These are phyloP conservation scores for Cornus florida DNA, from an alignment of 148 eudicot species.

Conservation along the genomic window DNA sequence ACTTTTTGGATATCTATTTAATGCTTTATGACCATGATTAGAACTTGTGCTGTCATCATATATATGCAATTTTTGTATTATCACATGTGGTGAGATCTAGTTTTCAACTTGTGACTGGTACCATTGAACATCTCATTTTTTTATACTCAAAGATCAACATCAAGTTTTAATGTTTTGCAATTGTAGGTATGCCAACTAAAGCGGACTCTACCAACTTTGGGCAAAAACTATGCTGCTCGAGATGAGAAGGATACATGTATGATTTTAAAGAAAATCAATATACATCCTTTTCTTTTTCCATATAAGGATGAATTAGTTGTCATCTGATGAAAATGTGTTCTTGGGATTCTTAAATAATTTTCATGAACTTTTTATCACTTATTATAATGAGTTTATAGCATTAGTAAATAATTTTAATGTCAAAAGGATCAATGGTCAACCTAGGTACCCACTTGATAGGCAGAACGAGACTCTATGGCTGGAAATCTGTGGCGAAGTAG, in stretches of 20 bases:
- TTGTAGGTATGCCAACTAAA: slow-evolving; percentile 61
- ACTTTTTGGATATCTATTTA: too few species aligned
- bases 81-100: background rate
- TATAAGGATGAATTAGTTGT: background rate
- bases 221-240: slow-evolving; percentile 84
- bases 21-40: too few species aligned
- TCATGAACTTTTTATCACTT: too few species aligned
- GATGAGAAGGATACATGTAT: slow-evolving; percentile 81
- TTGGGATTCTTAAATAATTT: background rate
- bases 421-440: too few species aligned
- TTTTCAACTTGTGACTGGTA: background rate
- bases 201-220: slow-evolving; percentile 60
- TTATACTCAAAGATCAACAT: background rate
- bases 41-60: too few species aligned
- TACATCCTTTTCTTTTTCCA: background rate
- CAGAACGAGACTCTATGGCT: too few species aligned
- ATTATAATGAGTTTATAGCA: too few species aligned
- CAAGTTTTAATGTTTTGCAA: background rate
- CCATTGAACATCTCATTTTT: background rate
- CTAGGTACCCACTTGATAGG: background rate
- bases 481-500: background rate
- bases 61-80: background rate
- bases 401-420: too few species aligned
- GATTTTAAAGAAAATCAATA: slow-evolving; percentile 16
- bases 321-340: background rate